phyloP scores from a whole-genome alignment of 2,329 filamentous ascomycete genomes.

The Colletotrichum lentis region DNA sequence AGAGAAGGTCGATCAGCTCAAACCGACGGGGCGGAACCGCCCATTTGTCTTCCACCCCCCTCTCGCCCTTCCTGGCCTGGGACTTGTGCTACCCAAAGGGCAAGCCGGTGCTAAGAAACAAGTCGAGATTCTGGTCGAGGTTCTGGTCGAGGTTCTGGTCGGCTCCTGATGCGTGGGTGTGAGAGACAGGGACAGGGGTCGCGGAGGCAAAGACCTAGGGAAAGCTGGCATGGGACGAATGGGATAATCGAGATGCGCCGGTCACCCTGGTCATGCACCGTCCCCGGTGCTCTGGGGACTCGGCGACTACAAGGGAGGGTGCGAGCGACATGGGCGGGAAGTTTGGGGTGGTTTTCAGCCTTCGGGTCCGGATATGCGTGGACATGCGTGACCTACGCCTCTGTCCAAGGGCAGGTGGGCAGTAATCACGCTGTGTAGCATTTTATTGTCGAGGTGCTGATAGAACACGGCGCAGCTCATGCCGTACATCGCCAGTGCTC shows the following conservation, averaged over 20 bases:
- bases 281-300: slow-evolving; percentile 30
- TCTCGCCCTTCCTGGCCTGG: slow-evolving; percentile 6
- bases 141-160: slow-evolving; percentile 4
- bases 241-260: slow-evolving; percentile 30
- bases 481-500: not conserved
- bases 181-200: slow-evolving; percentile 19
- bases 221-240: slow-evolving; percentile 29
- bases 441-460: not conserved
- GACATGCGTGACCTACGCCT: slow-evolving; percentile 15
- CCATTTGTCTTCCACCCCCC: slow-evolving; percentile 27
- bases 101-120: slow-evolving; percentile 17
- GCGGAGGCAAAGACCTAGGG: slow-evolving; percentile 35
- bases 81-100: slow-evolving; percentile 13
- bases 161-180: slow-evolving; percentile 26
- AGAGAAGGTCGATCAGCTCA: slow-evolving; percentile 28
- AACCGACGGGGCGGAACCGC: slow-evolving; percentile 33
- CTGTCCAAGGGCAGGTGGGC: not conserved
- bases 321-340: slow-evolving; percentile 34
- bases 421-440: slow-evolving; percentile 14
- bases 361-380: slow-evolving; percentile 17
- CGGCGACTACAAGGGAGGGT: slow-evolving; percentile 14
- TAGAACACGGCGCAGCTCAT: not conserved
- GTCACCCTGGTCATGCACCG: slow-evolving; percentile 29
- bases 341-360: slow-evolving; percentile 31
- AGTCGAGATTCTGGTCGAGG: not conserved